Base-by-base conservation (phyloP, 495 filamentous ascomycete species). In the Aspergillus mulundensis region DNA sequence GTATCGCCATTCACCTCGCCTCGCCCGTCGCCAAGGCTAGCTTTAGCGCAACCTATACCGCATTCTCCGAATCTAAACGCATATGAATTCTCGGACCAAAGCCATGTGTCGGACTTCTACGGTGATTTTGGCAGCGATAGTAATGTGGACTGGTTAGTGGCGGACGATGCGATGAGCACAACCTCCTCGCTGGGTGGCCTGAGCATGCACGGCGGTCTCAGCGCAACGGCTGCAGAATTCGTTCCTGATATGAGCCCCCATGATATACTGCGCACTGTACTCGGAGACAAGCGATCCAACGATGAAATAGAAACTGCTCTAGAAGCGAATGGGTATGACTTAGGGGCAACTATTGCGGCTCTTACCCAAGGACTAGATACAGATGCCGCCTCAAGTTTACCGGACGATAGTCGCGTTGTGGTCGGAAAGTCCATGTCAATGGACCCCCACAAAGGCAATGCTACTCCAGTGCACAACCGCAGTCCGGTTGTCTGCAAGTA, bases 171-270 rank as follows among this genome's bases (percentile, higher is more conserved):
- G 51, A 80, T 81, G 38, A 95, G 88, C 64, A 83, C 83, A 47
- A 81, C 82, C 24, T 86, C 90, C 12, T 96, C 91, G 11, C 82
- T 85, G 4, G 79, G 82, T 19, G 84, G 83, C 3, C 76, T 78
- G 39, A 81, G 81, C 42, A 58, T 72, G 10, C 83, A 81, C 53
- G 87, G 82, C 20, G 77, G 87, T 25, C 86, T 90, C 58, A 88
- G 87, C 53, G 86, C 86, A 18, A 88, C 87, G 7, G 86, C 91
- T 15, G 85, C 92, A 53, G 95, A 90, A 63, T 82, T 89, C 56
- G 84, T 89, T 24, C 83, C 86, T 32, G 91, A 97, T 63, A 99
- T 99, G 95, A 94, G 89, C 49, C 92, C 95, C 3, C 95, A 96
- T 75, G 95, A 99, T 70, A 99, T 99, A 79, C 77, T 99, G 41